A percentile compares a stretch with the other conserved stretches of the same genome.
These are phyloP conservation scores for Haplographium delicatum DNA, from an alignment of 495 filamentous ascomycete species.

Conservation along the genomic window DNA sequence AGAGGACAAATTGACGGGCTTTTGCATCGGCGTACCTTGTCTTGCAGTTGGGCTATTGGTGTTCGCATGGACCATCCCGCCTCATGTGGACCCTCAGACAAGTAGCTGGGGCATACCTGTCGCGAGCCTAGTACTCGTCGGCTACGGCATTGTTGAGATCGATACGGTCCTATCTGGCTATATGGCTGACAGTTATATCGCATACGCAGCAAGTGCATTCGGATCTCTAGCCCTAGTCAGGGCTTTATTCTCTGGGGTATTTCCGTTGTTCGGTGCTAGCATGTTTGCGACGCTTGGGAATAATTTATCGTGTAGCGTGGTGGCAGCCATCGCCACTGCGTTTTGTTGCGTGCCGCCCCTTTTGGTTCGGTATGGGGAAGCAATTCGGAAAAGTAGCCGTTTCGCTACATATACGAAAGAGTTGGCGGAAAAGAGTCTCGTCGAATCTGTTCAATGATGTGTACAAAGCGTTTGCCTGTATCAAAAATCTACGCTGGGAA, in stretches of 20 bases:
- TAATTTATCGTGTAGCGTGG: not conserved
- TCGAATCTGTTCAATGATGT: too few relatives aligned
- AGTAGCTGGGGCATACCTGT: not conserved
- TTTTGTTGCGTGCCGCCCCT: not conserved
- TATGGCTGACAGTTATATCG: not conserved
- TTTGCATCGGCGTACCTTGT: not conserved
- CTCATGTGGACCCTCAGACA: not conserved
- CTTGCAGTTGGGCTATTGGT: not conserved
- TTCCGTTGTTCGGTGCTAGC: not conserved
- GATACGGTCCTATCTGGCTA: not conserved
- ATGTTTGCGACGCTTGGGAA: not conserved
- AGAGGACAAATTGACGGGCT: not conserved
- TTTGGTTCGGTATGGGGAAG: not conserved
- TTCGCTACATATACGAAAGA: not conserved
- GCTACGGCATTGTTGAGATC: not conserved
- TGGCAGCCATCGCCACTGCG: not conserved
- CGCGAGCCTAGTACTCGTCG: not conserved
- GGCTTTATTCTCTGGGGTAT: not conserved
- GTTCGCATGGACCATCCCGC: conserved; percentile 1
- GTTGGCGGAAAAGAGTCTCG: too few relatives aligned
- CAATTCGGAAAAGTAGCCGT: not conserved
- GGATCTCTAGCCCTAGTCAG: too few relatives aligned
- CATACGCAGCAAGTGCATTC: not conserved
- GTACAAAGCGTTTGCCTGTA: too few relatives aligned
- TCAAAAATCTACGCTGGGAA: too few relatives aligned